Evolutionary conservation across 371 early-diverging fungal species (phyloP).

Genomic region (Synchytrium microbalum): DNA sequence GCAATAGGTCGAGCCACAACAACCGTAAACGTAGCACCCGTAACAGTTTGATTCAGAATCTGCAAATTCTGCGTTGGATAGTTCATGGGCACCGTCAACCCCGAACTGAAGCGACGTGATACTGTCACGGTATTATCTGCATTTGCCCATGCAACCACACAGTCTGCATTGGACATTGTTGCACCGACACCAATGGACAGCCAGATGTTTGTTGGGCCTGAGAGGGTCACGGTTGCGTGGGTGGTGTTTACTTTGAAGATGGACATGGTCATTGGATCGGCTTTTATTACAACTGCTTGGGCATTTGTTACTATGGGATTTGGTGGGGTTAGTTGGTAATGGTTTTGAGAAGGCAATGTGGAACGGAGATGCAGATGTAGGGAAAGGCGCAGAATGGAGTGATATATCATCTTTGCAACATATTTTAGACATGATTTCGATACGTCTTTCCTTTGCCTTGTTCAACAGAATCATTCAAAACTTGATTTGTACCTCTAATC

Average conservation of each 20-base stretch:
- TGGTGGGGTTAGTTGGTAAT: no score
- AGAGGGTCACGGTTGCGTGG: not conserved
- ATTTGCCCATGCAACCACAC: conserved; percentile 2
- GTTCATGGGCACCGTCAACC: not conserved
- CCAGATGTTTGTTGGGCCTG: not conserved
- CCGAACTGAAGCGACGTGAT: not conserved
- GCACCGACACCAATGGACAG: not conserved
- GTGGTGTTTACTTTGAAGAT: not conserved
- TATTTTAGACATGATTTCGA: no score
- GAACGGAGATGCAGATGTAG: no score
- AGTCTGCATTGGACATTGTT: not conserved
- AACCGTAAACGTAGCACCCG: not conserved
- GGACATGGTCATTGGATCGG: not conserved
- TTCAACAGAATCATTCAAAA: no score
- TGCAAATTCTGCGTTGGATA: conserved; percentile 1
- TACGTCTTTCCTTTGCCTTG: no score
- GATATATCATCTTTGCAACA: no score
- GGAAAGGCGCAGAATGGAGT: no score
- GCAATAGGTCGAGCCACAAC: not conserved
- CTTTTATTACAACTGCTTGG: not conserved
- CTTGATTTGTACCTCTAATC: no score
- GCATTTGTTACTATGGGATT: no score
- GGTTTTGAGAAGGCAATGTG: no score
- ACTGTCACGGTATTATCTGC: not conserved
- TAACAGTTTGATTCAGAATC: not conserved